Percentiles rank a stretch among this genome's conserved stretches.
phyloP scores from a whole-genome alignment of 148 eudicot genomes.

The Camellia sinensis region DNA sequence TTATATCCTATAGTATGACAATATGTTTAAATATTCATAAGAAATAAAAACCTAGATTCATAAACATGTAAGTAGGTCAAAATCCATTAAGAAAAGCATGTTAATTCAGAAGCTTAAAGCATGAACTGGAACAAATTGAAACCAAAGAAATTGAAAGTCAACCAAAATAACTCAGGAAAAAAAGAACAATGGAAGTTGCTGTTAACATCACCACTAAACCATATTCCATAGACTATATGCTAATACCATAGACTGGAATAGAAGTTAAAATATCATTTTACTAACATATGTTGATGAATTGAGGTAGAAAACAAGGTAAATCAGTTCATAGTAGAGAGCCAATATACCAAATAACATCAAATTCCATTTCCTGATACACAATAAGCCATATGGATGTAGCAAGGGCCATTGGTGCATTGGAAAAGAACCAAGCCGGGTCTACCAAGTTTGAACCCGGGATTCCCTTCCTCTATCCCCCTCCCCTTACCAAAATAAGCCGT shows the following conservation, averaged over 20 bases:
- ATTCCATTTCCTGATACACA: not conserved
- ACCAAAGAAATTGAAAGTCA: not conserved
- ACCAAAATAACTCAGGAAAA: not conserved
- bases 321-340: not conserved
- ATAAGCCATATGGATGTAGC: too few species aligned
- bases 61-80: not conserved
- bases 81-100: not conserved
- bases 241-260: not conserved
- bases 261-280: not conserved
- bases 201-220: not conserved
- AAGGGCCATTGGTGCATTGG: too few species aligned
- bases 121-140: not conserved
- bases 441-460: too few species aligned
- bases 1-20: not conserved
- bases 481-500: too few species aligned
- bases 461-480: too few species aligned
- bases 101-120: not conserved
- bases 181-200: not conserved
- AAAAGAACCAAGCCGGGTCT: too few species aligned
- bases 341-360: constrained; percentile 4
- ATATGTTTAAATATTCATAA: not conserved
- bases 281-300: not conserved
- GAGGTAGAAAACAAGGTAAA: not conserved
- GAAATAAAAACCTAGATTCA: not conserved
- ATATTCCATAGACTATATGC: not conserved